Evolutionary conservation across 768 basidiomycete genomes (phyloP), one percentile per base, ranked within the genome.

Genomic region (Lactarius pseudohatsudake): DNA sequence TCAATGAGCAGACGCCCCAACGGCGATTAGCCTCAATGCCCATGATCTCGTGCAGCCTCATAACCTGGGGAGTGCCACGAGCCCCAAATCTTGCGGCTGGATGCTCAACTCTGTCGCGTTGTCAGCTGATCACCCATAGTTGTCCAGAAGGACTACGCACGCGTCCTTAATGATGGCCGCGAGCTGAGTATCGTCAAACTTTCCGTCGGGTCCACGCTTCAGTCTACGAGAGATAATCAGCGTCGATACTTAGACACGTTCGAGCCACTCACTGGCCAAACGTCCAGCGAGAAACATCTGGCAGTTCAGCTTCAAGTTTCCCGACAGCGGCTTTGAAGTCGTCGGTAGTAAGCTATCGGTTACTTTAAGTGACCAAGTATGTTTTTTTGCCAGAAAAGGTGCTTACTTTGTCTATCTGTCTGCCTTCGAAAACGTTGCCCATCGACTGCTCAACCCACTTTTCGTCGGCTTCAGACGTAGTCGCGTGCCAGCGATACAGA

Each of bases 401-500:
- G 64, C 71, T 9, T 54, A 77, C 75, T 11, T 72, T 47, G 1
- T 90, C 85, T 4, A 80, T 79, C 64, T 40, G 0, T 70, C 85
- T 85, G 4, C 77, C 82, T 0, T 80, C 78, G 75, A 92, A 92
- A 45, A 87, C 65, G 4, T 81, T 64, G 36, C 70, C 69, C 71
- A 90, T 85, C 20, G 85, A 75, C n/a, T 72, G 34, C 43, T 77
- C 72, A 3, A 87, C 84, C 90, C 90, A 93, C 64, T 85, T 75
- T 73, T 90, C 92, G 61, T 93, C 92, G 61, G 82, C 81, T 18
- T 73, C 71, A 55, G 89, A 91, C 0, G 89, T 91, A 0, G 92
- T 92, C 1, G 92, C 88, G 56, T 94, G 92, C 92, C 92, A 85
- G 81, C 90, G 84, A 75, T 94, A 94, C 63, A 94, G 77, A 71